A percentile compares a stretch with the other conserved stretches of the same genome.
These are phyloP conservation scores for Intubia oerlemansii DNA, from an alignment of 2,329 filamentous ascomycete genomes.

Conservation along the genomic window DNA sequence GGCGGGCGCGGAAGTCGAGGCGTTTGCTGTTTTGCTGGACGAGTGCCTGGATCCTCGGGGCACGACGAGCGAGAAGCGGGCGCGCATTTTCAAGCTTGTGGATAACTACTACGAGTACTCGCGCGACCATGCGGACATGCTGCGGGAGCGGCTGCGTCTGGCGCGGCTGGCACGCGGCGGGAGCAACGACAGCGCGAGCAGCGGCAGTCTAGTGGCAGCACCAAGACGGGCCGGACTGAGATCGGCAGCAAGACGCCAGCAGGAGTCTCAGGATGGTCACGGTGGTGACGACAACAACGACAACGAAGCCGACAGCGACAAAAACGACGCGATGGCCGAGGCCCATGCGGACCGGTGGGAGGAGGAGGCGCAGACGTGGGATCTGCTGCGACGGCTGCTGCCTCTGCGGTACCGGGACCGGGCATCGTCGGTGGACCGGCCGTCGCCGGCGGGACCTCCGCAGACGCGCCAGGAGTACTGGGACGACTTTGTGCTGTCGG, in stretches of 20 bases:
- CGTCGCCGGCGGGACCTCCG: conserved; percentile 3
- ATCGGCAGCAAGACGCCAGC: too few species aligned
- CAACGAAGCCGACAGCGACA: conserved; percentile 3
- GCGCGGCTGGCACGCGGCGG: conserved; percentile 9
- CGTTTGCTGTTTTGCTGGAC: conserved; percentile 68
- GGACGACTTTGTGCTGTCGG: conserved; percentile 52
- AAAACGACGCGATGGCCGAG: neutral
- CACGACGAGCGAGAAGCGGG: conserved; percentile 31
- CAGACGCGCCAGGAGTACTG: conserved; percentile 23
- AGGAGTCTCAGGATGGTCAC: conserved; percentile 36
- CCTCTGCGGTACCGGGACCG: conserved; percentile 39
- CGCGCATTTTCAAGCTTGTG: conserved; percentile 46
- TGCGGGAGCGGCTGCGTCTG: conserved; percentile 19
- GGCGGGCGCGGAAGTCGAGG: conserved; percentile 64
- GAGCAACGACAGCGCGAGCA: conserved; percentile 5
- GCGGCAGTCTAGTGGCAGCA: too few species aligned
- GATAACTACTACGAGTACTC: conserved; percentile 41
- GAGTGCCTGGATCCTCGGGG: conserved; percentile 36
- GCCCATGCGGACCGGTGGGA: conserved; percentile 41
- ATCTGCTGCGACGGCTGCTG: conserved; percentile 56
- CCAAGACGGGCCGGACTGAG: too few species aligned
- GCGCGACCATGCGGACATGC: conserved; percentile 19
- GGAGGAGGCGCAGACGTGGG: conserved; percentile 78
- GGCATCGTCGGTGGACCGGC: conserved; percentile 10
- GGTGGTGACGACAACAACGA: conserved; percentile 12